phyloP scores from a whole-genome alignment of 169 alveolate species.

The Plasmodium fragile region DNA sequence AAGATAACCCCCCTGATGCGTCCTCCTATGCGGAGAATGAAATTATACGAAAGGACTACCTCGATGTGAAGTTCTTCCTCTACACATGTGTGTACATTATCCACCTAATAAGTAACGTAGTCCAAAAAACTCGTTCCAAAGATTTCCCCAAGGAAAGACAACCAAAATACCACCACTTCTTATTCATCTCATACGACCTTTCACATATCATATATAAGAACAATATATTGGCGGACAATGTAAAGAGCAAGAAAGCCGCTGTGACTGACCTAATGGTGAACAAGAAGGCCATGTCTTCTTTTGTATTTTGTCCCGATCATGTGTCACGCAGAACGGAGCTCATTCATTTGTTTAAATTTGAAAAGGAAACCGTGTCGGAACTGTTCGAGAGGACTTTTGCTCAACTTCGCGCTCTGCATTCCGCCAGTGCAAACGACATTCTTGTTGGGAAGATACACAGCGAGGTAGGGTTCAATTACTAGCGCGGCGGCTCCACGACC shows the following conservation, averaged over 20 bases:
- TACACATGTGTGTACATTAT: slow-evolving; percentile 54
- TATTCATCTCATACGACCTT: slow-evolving; percentile 41
- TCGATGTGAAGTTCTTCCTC: slow-evolving; percentile 44
- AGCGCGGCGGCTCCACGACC: not conserved
- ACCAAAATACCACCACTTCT: not conserved
- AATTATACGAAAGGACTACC: not conserved
- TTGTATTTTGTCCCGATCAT: slow-evolving; percentile 18
- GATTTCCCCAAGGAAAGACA: not conserved
- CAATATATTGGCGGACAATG: not conserved
- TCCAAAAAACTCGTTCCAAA: not conserved
- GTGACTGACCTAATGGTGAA: slow-evolving; percentile 2
- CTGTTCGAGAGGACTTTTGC: not conserved
- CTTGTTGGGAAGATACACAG: slow-evolving; percentile 4
- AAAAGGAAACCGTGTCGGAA: slow-evolving; percentile 11
- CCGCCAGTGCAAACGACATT: not conserved
- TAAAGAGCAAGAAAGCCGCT: not conserved
- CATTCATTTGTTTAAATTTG: slow-evolving; percentile 37
- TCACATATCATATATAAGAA: slow-evolving; percentile 48
- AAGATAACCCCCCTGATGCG: not conserved
- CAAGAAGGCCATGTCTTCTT: slow-evolving; percentile 41
- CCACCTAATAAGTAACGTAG: not conserved
- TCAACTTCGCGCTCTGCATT: not conserved
- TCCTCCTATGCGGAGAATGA: not conserved
- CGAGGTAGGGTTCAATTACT: slow-evolving; percentile 23
- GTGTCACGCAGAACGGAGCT: slow-evolving; percentile 11